phyloP scores from a whole-genome alignment of 352 stramenopile species.

The Phytophthora ramorum region DNA sequence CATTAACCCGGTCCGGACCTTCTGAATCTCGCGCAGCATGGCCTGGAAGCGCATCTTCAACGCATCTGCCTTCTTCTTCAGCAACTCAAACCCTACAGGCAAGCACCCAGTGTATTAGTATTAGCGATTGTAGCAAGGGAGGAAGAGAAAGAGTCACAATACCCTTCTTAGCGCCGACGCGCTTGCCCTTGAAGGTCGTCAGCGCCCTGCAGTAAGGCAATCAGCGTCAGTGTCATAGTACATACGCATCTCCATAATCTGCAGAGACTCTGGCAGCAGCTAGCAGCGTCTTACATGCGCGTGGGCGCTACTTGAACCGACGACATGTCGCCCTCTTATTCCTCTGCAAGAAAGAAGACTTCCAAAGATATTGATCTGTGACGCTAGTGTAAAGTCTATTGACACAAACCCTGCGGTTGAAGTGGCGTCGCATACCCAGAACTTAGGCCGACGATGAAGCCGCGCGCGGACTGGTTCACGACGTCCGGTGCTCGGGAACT shows the following conservation, averaged over 20 bases:
- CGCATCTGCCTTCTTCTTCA: slow-evolving; percentile 99
- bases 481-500: slow-evolving; percentile 49
- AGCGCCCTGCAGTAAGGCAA: slow-evolving; percentile 62
- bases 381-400: too few species aligned
- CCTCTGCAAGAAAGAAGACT: slow-evolving; percentile 11
- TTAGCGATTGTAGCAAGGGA: not conserved
- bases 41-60: slow-evolving; percentile 96
- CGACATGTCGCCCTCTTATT: slow-evolving; percentile 31
- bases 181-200: slow-evolving; percentile 87
- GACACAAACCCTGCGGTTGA: slow-evolving; percentile 20
- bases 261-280: not conserved
- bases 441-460: slow-evolving; percentile 21
- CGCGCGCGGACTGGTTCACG: slow-evolving; percentile 50
- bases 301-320: slow-evolving; percentile 75
- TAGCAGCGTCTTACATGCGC: slow-evolving; percentile 68
- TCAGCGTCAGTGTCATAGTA: slow-evolving; percentile 9
- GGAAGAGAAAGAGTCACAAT: not conserved
- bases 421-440: slow-evolving; percentile 20
- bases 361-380: slow-evolving; percentile 38
- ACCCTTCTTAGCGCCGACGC: slow-evolving; percentile 89
- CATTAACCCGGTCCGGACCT: slow-evolving; percentile 40
- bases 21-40: slow-evolving; percentile 89
- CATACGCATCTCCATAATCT: not conserved
- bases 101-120: not conserved
- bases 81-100: slow-evolving; percentile 74